Conservation (phyloP, 2,329 filamentous ascomycete species). For the Seiridium unicorne region DNA sequence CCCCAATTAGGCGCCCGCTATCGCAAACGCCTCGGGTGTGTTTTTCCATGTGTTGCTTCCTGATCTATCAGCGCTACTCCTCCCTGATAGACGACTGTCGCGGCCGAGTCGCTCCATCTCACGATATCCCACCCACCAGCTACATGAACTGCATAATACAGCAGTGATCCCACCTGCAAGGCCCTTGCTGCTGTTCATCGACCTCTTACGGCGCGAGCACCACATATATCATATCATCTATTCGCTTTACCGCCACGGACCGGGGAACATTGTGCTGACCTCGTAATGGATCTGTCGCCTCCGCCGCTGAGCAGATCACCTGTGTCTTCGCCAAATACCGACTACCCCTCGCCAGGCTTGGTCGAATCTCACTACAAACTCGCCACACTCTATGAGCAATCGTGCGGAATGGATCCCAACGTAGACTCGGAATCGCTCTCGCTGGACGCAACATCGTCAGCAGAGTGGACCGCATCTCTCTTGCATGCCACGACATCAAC, state of each 20-base stretch:
- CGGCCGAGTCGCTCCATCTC: no score
- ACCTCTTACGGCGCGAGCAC: no score
- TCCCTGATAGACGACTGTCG: no score
- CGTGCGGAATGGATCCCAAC: constrained; percentile 35
- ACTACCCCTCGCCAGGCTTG: constrained; percentile 45
- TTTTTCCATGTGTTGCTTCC: no score
- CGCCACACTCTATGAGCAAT: constrained; percentile 39
- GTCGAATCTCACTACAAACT: constrained; percentile 42
- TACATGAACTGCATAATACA: no score
- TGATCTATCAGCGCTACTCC: no score
- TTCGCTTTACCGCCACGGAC: neutral
- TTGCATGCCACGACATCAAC: constrained; percentile 39
- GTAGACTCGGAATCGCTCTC: constrained; percentile 37
- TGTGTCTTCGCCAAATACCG: constrained; percentile 41
- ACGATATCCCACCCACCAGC: neutral
- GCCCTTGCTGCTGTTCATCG: no score
- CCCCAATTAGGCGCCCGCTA: neutral
- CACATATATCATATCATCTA: constrained; percentile 1
- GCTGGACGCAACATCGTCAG: constrained; percentile 38
- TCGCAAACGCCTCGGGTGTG: no score
- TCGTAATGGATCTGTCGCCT: constrained; percentile 49
- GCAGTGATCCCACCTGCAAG: no score
- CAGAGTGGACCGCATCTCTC: constrained; percentile 41
- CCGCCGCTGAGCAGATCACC: constrained; percentile 44
- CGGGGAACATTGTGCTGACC: constrained; percentile 8